Evolutionary conservation across 495 filamentous ascomycete species (phyloP), one percentile per base, ranked within the genome.

Genomic region (Xylaria longipes): DNA sequence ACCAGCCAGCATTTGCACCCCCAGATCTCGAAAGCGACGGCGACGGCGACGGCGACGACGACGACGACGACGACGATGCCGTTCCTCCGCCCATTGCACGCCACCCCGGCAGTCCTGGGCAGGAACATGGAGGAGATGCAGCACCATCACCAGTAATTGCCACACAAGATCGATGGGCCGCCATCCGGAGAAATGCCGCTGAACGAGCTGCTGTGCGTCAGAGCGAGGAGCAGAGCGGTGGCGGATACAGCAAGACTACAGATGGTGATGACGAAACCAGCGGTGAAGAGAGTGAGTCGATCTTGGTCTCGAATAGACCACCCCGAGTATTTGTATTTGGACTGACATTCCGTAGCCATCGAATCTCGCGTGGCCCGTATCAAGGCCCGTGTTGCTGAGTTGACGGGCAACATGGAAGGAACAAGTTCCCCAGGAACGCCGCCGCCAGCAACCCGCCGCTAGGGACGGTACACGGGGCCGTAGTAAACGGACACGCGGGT

Each of bases 311-410:
- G n/a, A n/a, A 48, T 56, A 41, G 31, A 29, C 17, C 33, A n/a
- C 58, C 52, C 25, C 17, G 14, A 45, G 50, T 31, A 12, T 27
- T 25, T 12, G 27, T 25, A 46, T 37, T 17, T 2, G 48, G 35
- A 52, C 80, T 85, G 76, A 85, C 75, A 46, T 73, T 37, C n/a
- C 58, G 12, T 71, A 97, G 93, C 94, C 35, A 98, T 99, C 74
- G 96, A 99, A 80, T 93, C 94, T 48, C 92, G 96, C 68, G 96
- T 98, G 70, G 96, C 96, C 45, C 92, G 97, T 68, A 99, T 99
- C 87, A 98, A 98, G 83, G 97, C 97, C 68, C 89, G 96, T 45
- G 97, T 99, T 58, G 96, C 96, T 57, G 93, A 97, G 81, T 81
- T 99, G 76, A 99, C 97, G 15, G 92, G 92, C 71, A 92, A 91